phyloP scores from a whole-genome alignment of 495 filamentous ascomycete species.

The Niebla homalea region DNA sequence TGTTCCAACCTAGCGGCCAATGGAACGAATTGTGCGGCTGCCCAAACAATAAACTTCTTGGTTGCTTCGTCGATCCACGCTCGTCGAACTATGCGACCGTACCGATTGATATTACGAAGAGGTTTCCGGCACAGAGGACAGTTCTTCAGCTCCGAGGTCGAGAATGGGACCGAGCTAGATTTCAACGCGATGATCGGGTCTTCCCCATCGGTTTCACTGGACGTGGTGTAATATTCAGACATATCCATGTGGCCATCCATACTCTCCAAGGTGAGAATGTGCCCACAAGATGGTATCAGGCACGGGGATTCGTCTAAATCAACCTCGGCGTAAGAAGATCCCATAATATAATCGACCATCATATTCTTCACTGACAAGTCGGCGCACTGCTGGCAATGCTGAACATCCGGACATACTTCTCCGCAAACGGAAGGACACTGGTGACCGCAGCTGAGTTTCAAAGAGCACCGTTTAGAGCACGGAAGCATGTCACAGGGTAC shows the following conservation, averaged over 20 bases:
- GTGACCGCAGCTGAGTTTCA: conserved; percentile 48
- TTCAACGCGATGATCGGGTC: conserved; percentile 32
- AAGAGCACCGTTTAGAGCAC: conserved; percentile 50
- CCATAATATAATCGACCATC: conserved; percentile 41
- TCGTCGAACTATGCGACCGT: conserved; percentile 51
- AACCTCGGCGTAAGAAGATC: conserved; percentile 38
- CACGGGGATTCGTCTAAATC: conserved; percentile 46
- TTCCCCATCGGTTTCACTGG: conserved; percentile 24
- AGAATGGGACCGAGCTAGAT: conserved; percentile 33
- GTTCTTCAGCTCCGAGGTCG: conserved; percentile 32
- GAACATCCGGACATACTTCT: conserved; percentile 42
- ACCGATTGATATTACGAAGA: conserved; percentile 48
- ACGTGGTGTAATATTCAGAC: conserved; percentile 36
- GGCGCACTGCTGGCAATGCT: conserved; percentile 47
- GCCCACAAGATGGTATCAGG: conserved; percentile 52
- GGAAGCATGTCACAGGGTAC: conserved; percentile 51
- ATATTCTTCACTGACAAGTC: conserved; percentile 27
- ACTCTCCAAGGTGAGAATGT: conserved; percentile 46
- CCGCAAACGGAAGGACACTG: conserved; percentile 56
- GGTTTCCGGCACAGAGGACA: conserved; percentile 54
- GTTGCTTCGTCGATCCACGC: conserved; percentile 53
- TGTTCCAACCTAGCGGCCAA: conserved; percentile 31
- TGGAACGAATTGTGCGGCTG: conserved; percentile 34
- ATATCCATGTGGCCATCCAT: conserved; percentile 59
- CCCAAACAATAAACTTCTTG: conserved; percentile 47